These are phyloP conservation scores for Auricularia cornea DNA, from an alignment of 768 basidiomycete species.

Conservation along the genomic window DNA sequence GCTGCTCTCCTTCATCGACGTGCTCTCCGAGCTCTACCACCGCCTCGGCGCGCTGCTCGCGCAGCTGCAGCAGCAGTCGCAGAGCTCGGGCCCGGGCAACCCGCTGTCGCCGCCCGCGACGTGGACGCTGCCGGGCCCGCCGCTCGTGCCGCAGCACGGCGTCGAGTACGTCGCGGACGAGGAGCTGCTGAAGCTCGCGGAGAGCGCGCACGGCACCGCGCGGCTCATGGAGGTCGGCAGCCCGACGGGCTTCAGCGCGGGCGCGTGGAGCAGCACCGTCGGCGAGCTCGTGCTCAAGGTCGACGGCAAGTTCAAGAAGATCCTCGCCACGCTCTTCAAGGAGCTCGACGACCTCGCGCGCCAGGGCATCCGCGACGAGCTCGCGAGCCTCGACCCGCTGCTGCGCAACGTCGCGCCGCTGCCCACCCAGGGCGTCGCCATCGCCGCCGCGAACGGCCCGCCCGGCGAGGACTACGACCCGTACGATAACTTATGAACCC, in stretches of 20 bases:
- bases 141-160: not conserved
- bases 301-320: slow-evolving; percentile 87
- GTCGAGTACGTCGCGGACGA: not conserved
- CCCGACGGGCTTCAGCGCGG: slow-evolving; percentile 1
- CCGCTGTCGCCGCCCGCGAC: not conserved
- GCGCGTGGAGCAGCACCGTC: slow-evolving; percentile 52
- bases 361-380: slow-evolving; percentile 72
- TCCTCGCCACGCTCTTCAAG: slow-evolving; percentile 67
- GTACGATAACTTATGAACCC: too few relatives aligned
- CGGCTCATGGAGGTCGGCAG: not conserved
- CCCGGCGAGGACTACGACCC: too few relatives aligned
- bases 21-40: slow-evolving; percentile 83
- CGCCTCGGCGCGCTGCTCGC: slow-evolving; percentile 33
- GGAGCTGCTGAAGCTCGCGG: not conserved
- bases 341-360: slow-evolving; percentile 79
- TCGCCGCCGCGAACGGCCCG: too few relatives aligned
- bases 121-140: not conserved
- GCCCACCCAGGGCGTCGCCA: too few relatives aligned
- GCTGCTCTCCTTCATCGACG: slow-evolving; percentile 79
- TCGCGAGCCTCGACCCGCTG: slow-evolving; percentile 72
- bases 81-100: not conserved
- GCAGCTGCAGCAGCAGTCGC: not conserved
- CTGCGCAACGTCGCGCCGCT: slow-evolving; percentile 56
- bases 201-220: not conserved
- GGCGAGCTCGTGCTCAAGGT: slow-evolving; percentile 73